phyloP scores from a whole-genome alignment of 2,329 filamentous ascomycete species.

The Didymella sp. region DNA sequence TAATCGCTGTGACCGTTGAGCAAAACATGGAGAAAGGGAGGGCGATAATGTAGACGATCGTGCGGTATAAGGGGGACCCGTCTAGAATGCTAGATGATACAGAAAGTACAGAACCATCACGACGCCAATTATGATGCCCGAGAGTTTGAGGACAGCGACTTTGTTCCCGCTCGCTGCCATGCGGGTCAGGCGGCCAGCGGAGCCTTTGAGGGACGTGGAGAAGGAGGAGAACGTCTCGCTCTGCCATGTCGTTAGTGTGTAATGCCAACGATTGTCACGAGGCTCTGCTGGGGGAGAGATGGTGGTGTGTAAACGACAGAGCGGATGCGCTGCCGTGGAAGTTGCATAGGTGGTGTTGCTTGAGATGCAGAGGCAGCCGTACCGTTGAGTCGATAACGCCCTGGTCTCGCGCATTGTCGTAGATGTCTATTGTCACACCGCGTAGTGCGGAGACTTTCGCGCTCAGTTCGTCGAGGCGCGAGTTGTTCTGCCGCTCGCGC shows the following conservation, averaged over 20 bases:
- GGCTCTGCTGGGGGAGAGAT: no score
- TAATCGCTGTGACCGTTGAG: background rate
- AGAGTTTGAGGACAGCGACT: constrained; percentile 86
- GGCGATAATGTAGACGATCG: background rate
- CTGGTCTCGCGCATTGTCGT: constrained; percentile 91
- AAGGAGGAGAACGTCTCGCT: constrained; percentile 92
- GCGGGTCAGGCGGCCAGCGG: constrained; percentile 78
- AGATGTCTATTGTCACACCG: constrained; percentile 95
- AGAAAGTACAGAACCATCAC: constrained; percentile 67
- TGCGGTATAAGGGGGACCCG: background rate
- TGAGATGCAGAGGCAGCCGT: constrained; percentile 54
- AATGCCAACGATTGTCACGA: background rate
- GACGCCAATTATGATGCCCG: constrained; percentile 76
- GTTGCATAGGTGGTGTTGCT: no score
- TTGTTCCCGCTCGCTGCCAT: constrained; percentile 94
- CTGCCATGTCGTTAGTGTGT: constrained; percentile 51
- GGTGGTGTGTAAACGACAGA: background rate
- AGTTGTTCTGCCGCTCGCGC: constrained; percentile 84
- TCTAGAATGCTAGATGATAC: constrained; percentile 10
- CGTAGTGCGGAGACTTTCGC: constrained; percentile 91
- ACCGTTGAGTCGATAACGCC: constrained; percentile 77
- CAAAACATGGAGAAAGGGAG: no score
- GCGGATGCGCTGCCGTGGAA: no score
- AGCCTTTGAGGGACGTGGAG: constrained; percentile 81
- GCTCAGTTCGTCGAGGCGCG: constrained; percentile 87